Evolutionary conservation across 495 filamentous ascomycete genomes (phyloP), one percentile per base, ranked within the genome.

Genomic region (Sporormia fimetaria): DNA sequence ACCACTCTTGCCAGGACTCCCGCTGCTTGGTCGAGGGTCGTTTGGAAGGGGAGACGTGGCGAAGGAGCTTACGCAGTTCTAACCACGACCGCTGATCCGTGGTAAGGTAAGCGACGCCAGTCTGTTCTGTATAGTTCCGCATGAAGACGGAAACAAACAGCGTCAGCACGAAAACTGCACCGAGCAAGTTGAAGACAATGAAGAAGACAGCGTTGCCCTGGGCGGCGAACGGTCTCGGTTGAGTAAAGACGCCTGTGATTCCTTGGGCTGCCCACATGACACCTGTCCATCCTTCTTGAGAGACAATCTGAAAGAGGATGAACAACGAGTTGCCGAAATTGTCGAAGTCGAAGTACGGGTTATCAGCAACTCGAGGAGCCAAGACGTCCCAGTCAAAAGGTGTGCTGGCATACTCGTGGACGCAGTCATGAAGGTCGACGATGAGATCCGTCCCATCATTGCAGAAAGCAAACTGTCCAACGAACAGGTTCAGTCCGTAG

Each of bases 71-170:
- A 35, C 90, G 71, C 49, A 99, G 61, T 62, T 99, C 90, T 16
- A 96, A 71, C 90, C 90, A 99, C 0, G 87, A 93, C 47, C 90
- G 78, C 61, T 99, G 90, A 50, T 99, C 90, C 1, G 92, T 81
- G 6, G 90, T 99, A 51, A 99, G 62, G 61, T 87, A 99, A 1
- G 90, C 90, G 39, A 99, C 90, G 6, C 90, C 90, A 7, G 90
- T 99, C 61, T 96, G 87, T 64, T 99, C 90, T 3, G 90, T 96
- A 65, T 96, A 96, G 59, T 92, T 96, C 30, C 90, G 82, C 92
- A 99, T 99, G 61, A 99, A 99, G 33, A 99, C 90, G 47, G 90
- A 95, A 23, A 96, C 90, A 58, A 99, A 99, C 56, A 99, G 67
- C 1, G 92, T 99, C 62, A 99, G 67, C 35, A 99, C 84, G 66